These are phyloP conservation scores for Debaryomyces hansenii DNA, from an alignment of 805 yeast genomes.

Conservation along the genomic window DNA sequence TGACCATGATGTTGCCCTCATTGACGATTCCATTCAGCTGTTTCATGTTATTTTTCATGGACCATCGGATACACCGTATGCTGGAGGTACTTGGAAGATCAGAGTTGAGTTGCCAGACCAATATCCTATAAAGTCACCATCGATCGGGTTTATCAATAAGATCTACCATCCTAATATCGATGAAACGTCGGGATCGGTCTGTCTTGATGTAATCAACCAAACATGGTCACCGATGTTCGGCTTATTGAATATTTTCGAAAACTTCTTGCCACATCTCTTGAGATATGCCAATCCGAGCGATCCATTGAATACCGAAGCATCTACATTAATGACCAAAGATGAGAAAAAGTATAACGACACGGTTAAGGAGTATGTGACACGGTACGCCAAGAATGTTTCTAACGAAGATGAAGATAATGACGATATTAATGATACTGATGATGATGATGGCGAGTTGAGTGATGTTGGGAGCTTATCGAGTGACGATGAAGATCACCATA, in stretches of 20 bases:
- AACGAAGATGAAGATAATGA: conserved; percentile 42
- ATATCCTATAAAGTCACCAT: conserved; percentile 94
- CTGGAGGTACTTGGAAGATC: conserved; percentile 85
- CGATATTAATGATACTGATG: conserved; percentile 34
- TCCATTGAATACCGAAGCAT: conserved; percentile 90
- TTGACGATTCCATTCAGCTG: conserved; percentile 78
- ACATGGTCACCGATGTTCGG: conserved; percentile 99
- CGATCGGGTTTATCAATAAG: conserved; percentile 88
- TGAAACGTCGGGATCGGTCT: conserved; percentile 85
- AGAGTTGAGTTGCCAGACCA: conserved; percentile 94
- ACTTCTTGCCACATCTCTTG: conserved; percentile 87
- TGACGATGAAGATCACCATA: conserved; percentile 42
- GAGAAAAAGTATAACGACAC: conserved; percentile 63
- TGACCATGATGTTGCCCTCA: conserved; percentile 81
- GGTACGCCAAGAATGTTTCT: conserved; percentile 47
- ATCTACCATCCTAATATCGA: conserved; percentile 96
- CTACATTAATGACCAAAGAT: conserved; percentile 71
- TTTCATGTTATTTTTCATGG: conserved; percentile 84
- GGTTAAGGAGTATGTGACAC: conserved; percentile 71
- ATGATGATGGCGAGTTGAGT: conserved; percentile 44
- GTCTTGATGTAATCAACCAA: conserved; percentile 94
- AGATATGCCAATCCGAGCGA: conserved; percentile 93
- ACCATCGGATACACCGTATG: conserved; percentile 80
- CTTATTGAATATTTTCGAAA: conserved; percentile 83
- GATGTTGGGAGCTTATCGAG: conserved; percentile 51